Percentiles rank a stretch among this genome's conserved stretches.
These are phyloP conservation scores for Nothophytophthora sp. DNA, from an alignment of 352 stramenopile genomes.

Conservation along the genomic window DNA sequence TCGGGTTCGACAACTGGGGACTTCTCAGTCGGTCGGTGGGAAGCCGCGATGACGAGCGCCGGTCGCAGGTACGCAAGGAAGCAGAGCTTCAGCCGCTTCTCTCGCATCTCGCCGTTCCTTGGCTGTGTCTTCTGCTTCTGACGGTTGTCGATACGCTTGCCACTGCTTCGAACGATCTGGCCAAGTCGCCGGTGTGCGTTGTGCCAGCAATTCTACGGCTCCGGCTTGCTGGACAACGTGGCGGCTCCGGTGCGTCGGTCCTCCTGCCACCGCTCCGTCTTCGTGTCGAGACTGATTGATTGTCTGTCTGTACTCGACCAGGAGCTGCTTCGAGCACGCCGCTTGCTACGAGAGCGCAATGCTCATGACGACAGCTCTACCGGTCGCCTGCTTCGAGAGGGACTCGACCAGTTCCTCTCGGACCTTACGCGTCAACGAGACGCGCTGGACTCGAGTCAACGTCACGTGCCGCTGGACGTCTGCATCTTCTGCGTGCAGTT, in stretches of 20 bases:
- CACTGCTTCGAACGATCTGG: neutral
- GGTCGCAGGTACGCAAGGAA: constrained; percentile 8
- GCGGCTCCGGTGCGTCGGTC: constrained; percentile 34
- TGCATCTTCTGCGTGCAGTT: constrained; percentile 58
- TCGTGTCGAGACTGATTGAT: neutral
- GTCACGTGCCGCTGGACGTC: constrained; percentile 38
- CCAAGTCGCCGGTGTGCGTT: constrained; percentile 42
- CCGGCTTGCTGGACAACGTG: constrained; percentile 52
- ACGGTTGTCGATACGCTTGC: too few species aligned
- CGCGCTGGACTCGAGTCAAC: constrained; percentile 15
- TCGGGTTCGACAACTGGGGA: too few species aligned
- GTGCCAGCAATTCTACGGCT: constrained; percentile 49
- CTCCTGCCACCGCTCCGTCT: neutral
- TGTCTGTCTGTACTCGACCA: constrained; percentile 12
- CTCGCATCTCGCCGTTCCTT: neutral
- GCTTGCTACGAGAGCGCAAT: constrained; percentile 54
- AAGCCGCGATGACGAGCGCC: constrained; percentile 4
- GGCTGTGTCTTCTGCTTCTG: neutral
- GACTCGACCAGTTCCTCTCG: constrained; percentile 49
- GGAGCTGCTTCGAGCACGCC: constrained; percentile 53
- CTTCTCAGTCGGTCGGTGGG: too few species aligned
- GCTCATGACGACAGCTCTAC: constrained; percentile 11
- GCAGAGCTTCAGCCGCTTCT: neutral
- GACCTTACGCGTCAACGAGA: constrained; percentile 40
- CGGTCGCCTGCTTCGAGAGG: constrained; percentile 26